Conservation (phyloP, 768 basidiomycete genomes). For the Pilatotrama ljubarskyi region DNA sequence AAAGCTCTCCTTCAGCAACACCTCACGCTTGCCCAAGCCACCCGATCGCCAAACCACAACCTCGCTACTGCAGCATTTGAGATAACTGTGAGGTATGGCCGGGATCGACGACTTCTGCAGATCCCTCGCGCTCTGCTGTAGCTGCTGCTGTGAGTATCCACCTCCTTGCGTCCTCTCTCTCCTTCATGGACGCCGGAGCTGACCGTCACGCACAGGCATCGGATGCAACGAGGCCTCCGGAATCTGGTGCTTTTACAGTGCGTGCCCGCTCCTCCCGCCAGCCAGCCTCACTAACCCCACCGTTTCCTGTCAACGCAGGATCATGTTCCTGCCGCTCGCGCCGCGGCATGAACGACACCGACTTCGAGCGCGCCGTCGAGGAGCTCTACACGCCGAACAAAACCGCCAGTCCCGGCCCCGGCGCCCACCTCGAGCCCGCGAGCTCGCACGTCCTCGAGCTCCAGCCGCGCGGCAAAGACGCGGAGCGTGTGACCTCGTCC, state of each 20-base stretch:
- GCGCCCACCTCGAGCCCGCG: not conserved
- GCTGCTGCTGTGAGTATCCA: slow-evolving; percentile 5
- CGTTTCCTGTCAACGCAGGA: not conserved
- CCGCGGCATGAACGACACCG: slow-evolving; percentile 14
- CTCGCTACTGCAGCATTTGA: not conserved
- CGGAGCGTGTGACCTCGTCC: not conserved
- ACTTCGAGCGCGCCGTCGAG: slow-evolving; percentile 20
- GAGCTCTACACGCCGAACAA: slow-evolving; percentile 14
- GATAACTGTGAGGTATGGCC: not conserved
- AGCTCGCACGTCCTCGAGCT: slow-evolving; percentile 17
- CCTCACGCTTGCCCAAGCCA: no score
- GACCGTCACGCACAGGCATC: not conserved
- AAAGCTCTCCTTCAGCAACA: no score
- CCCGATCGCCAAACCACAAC: not conserved
- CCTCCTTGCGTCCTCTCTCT: not conserved
- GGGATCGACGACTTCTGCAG: slow-evolving; percentile 6
- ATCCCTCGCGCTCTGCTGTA: slow-evolving; percentile 1
- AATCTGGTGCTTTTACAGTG: slow-evolving; percentile 6
- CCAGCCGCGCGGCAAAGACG: not conserved
- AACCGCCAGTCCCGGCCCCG: not conserved
- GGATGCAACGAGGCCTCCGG: slow-evolving; percentile 9
- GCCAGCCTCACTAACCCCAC: not conserved
- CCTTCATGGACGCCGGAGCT: not conserved
- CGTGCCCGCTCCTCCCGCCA: not conserved
- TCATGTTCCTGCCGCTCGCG: slow-evolving; percentile 15